Evolutionary conservation across 768 basidiomycete genomes (phyloP).

Genomic region (Gymnopilus dilepis): DNA sequence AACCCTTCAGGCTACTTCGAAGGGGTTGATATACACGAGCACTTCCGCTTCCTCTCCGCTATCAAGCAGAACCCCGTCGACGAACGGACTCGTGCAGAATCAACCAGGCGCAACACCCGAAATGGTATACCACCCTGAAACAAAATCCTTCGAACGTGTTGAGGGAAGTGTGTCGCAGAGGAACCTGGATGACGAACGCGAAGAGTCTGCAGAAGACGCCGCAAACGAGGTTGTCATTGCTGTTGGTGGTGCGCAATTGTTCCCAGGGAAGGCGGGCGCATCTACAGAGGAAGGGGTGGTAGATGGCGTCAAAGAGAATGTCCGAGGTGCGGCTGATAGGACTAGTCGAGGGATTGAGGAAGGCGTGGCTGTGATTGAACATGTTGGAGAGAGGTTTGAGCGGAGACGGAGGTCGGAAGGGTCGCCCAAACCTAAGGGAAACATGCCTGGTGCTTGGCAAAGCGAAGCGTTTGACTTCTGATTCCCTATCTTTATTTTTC

Average conservation of each 20-base stretch:
- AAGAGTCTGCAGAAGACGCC: conserved; percentile 14
- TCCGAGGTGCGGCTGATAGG: conserved; percentile 21
- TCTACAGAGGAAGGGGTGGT: conserved; percentile 26
- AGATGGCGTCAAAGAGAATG: conserved; percentile 25
- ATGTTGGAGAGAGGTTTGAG: conserved; percentile 31
- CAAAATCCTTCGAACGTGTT: conserved; percentile 10
- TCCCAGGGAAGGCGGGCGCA: conserved; percentile 38
- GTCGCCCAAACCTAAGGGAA: conserved; percentile 21
- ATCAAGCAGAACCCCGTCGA: not conserved
- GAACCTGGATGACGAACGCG: not conserved
- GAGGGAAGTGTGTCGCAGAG: conserved; percentile 17
- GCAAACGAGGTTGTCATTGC: conserved; percentile 36
- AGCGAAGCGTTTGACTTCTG: conserved; percentile 41
- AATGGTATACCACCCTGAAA: conserved; percentile 26
- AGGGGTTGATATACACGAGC: conserved; percentile 33
- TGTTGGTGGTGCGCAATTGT: conserved; percentile 43
- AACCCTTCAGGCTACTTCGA: conserved; percentile 30
- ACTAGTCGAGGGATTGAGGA: conserved; percentile 15
- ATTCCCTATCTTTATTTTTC: conserved; percentile 5
- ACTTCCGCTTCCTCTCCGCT: conserved; percentile 12
- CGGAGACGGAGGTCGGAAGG: conserved; percentile 27
- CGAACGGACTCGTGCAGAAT: not conserved
- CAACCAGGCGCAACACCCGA: conserved; percentile 17
- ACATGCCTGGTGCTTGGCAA: conserved; percentile 29
- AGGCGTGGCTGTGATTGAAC: conserved; percentile 19